phyloP scores from a whole-genome alignment of 148 eudicot genomes.

The Amaranthus hypochondriacus region DNA sequence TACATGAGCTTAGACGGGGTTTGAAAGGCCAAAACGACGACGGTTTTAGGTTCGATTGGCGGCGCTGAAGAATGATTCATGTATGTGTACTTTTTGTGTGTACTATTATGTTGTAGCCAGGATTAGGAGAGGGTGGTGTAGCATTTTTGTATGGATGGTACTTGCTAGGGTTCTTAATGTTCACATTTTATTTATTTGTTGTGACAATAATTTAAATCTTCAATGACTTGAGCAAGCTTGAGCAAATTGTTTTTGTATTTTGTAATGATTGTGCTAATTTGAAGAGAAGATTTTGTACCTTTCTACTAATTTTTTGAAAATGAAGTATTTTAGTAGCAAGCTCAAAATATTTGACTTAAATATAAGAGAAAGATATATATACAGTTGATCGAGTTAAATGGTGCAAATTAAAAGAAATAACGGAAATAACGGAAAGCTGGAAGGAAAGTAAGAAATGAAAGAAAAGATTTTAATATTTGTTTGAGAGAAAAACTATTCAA shows the following conservation, averaged over 20 bases:
- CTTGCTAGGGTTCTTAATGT: conserved; percentile 13
- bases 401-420: too few species aligned
- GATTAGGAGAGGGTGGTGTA: conserved; percentile 4
- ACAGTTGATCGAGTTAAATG: too few species aligned
- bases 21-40: background rate
- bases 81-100: background rate
- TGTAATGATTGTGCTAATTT: background rate
- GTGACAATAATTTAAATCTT: conserved; percentile 12
- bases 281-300: background rate
- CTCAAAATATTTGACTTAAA: too few species aligned
- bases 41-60: background rate
- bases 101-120: conserved; percentile 8
- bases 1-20: background rate
- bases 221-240: background rate
- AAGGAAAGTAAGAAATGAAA: too few species aligned
- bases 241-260: background rate
- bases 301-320: too few species aligned
- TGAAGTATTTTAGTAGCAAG: too few species aligned
- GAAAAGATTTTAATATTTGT: too few species aligned
- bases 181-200: conserved; percentile 29
- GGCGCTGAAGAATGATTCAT: background rate
- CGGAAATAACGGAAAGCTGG: too few species aligned
- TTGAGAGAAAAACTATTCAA: too few species aligned
- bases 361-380: too few species aligned
- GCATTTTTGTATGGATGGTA: conserved; percentile 14